Base-by-base conservation (phyloP, 1,284 basidiomycete genomes). In the Phellopilus nigrolimitatus region DNA sequence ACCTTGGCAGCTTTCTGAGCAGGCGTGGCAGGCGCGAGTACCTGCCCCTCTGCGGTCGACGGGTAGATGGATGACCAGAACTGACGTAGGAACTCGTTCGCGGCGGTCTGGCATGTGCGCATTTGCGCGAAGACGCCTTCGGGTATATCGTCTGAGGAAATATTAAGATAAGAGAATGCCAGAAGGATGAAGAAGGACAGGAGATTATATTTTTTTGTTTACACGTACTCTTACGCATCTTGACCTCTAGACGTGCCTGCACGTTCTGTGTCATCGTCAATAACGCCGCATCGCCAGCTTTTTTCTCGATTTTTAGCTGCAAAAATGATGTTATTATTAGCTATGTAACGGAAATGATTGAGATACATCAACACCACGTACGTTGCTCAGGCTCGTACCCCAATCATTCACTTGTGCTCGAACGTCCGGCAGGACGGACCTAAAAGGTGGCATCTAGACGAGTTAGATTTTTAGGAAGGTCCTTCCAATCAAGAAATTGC, bases 51-150 rank as follows among this genome's bases (percentile, higher is more conserved):
- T 15, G 75, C 72, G 0, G 78, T 68, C 1, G 88, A 79, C 1
- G 95, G 95, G 51, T 95, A 87, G 45, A 91, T 79, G 0, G 92
- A 80, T 8, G 86, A 78, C 94, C 95, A 99, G 64, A 94, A 98
- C 64, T 98, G 95, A 8, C 95, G 82, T 8, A 99, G 74, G 65
- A 98, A 97, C 67, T 99, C 95, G 59, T 91, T 94, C 2, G 94
- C 88, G 1, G 94, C 87, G 0, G 91, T 93, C 62, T 97, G 93
- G 60, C 90, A 89, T 0, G 89, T 88, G 7, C 82, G 81, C 77
- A 97, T 87, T 64, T 91, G 84, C 46, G 82, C 75, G 58, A 91
- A 82, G 19, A 97, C 70, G 1, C 71, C 71, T 25, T 88, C 82
- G 0, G 95, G 92, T 21, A 98, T 81, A 25, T 88, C 83, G 52